Evolutionary conservation across 1,284 basidiomycete species (phyloP).

Genomic region (Cerioporus squamosus): DNA sequence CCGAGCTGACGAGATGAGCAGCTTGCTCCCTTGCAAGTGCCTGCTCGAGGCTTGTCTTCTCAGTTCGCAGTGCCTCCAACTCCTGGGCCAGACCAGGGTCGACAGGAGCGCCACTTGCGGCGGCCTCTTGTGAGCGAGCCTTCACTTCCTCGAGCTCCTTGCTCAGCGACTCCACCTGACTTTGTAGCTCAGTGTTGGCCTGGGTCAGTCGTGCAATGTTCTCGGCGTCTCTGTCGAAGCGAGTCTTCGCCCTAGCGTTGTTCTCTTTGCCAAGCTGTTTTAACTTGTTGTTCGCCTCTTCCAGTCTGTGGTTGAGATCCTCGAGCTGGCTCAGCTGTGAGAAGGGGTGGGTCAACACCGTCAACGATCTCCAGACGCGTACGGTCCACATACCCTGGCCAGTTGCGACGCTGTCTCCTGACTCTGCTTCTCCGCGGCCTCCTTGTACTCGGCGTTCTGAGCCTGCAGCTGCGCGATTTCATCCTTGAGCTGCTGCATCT

Average conservation of each 20-base stretch:
- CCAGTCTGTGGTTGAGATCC: not conserved
- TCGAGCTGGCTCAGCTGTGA: slow-evolving; percentile 22
- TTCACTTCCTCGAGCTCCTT: slow-evolving; percentile 40
- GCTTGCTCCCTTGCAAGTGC: slow-evolving; percentile 44
- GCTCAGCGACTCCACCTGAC: slow-evolving; percentile 32
- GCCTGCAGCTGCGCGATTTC: slow-evolving; percentile 63
- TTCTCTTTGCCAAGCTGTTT: slow-evolving; percentile 38
- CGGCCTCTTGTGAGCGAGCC: slow-evolving; percentile 24
- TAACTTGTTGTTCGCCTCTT: slow-evolving; percentile 27
- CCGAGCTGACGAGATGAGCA: slow-evolving; percentile 16
- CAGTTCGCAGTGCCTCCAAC: slow-evolving; percentile 43
- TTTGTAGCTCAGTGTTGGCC: slow-evolving; percentile 30
- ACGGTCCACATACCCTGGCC: slow-evolving; percentile 12
- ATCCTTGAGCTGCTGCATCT: slow-evolving; percentile 81
- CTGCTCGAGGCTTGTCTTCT: slow-evolving; percentile 49
- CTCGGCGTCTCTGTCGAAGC: slow-evolving; percentile 35
- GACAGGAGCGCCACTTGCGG: slow-evolving; percentile 17
- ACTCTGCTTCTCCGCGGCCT: slow-evolving; percentile 36
- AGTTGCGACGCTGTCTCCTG: slow-evolving; percentile 31
- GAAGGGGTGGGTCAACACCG: no score
- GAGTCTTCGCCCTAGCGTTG: slow-evolving; percentile 36
- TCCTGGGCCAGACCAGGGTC: slow-evolving; percentile 37
- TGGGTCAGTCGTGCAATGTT: slow-evolving; percentile 44
- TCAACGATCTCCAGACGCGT: no score
- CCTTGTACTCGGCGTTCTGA: slow-evolving; percentile 46